Percentiles rank a stretch among this genome's conserved stretches.
phyloP scores from a whole-genome alignment of 805 yeast species.

The Wickerhamiella allomyrinae region DNA sequence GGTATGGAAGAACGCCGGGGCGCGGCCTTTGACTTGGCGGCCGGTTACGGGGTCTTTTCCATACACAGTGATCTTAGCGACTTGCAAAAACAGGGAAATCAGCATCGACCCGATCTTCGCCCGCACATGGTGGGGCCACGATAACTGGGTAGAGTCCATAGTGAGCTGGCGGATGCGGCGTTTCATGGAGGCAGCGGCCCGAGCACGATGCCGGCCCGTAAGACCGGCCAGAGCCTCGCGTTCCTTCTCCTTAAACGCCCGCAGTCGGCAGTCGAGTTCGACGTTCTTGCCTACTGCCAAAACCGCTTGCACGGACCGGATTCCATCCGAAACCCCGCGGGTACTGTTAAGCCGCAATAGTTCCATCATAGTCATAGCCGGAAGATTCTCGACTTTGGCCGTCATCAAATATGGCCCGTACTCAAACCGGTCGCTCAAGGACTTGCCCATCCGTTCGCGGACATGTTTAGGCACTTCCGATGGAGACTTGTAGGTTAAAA shows the following conservation, averaged over 20 bases:
- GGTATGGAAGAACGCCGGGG: conserved; percentile 84
- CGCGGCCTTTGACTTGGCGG: conserved; percentile 47
- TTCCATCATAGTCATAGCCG: conserved; percentile 75
- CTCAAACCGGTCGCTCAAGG: conserved; percentile 21
- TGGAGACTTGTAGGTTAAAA: conserved; percentile 21
- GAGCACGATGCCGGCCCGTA: conserved; percentile 15
- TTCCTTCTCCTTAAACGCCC: conserved; percentile 9
- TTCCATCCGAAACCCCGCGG: conserved; percentile 61
- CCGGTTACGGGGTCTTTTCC: conserved; percentile 75
- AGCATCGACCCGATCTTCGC: conserved; percentile 75
- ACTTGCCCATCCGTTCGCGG: conserved; percentile 10
- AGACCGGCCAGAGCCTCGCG: conserved; percentile 35
- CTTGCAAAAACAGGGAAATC: conserved; percentile 58
- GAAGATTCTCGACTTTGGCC: conserved; percentile 66
- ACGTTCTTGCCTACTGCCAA: conserved; percentile 69
- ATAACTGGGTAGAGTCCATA: conserved; percentile 20
- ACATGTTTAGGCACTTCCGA: conserved; percentile 16
- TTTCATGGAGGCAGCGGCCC: conserved; percentile 2
- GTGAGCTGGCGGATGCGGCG: conserved; percentile 8
- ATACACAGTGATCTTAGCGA: conserved; percentile 65
- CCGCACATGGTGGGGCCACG: conserved; percentile 43
- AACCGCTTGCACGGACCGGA: conserved; percentile 72
- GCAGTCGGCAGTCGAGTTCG: conserved; percentile 54
- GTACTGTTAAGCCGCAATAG: conserved; percentile 58
- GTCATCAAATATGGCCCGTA: conserved; percentile 68